Percentiles rank a stretch among this genome's conserved stretches.
These are phyloP conservation scores for Talaromyces liani DNA, from an alignment of 495 filamentous ascomycete species.

Conservation along the genomic window DNA sequence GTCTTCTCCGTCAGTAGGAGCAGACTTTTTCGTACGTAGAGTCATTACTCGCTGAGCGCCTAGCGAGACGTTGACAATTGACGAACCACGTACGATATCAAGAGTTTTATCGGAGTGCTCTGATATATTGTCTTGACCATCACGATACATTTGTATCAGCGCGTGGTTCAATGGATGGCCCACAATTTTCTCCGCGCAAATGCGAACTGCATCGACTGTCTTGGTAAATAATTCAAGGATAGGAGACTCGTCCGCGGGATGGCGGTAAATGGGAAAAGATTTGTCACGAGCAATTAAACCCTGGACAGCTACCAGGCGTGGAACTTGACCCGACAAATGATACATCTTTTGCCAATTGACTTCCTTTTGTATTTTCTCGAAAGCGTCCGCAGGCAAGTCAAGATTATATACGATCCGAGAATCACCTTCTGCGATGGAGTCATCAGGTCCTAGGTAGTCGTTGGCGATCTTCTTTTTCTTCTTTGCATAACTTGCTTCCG, in stretches of 20 bases:
- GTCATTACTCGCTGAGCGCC: slow-evolving; percentile 89
- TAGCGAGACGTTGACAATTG: slow-evolving; percentile 86
- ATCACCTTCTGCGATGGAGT: slow-evolving; percentile 66
- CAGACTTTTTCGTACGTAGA: slow-evolving; percentile 70
- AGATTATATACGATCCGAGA: slow-evolving; percentile 67
- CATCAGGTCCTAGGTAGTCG: slow-evolving; percentile 27
- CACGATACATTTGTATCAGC: slow-evolving; percentile 86
- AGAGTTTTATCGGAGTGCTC: slow-evolving; percentile 97
- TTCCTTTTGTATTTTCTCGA: slow-evolving; percentile 65
- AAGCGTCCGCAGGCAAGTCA: slow-evolving; percentile 49
- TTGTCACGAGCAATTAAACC: slow-evolving; percentile 65
- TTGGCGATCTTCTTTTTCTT: slow-evolving; percentile 3
- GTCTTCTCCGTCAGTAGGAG: background rate
- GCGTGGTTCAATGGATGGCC: slow-evolving; percentile 87
- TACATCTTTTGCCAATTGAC: slow-evolving; percentile 89
- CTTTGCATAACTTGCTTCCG: background rate
- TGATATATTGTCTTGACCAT: slow-evolving; percentile 88
- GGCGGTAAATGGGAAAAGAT: slow-evolving; percentile 83
- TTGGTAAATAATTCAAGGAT: slow-evolving; percentile 68
- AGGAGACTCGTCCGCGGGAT: slow-evolving; percentile 86
- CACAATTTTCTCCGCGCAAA: slow-evolving; percentile 57
- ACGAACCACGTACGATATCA: slow-evolving; percentile 74
- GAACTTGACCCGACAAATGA: slow-evolving; percentile 85
- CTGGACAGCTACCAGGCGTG: slow-evolving; percentile 88
- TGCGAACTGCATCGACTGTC: slow-evolving; percentile 59